phyloP scores from a whole-genome alignment of 2,329 filamentous ascomycete genomes.

The Sporothrix inflata region DNA sequence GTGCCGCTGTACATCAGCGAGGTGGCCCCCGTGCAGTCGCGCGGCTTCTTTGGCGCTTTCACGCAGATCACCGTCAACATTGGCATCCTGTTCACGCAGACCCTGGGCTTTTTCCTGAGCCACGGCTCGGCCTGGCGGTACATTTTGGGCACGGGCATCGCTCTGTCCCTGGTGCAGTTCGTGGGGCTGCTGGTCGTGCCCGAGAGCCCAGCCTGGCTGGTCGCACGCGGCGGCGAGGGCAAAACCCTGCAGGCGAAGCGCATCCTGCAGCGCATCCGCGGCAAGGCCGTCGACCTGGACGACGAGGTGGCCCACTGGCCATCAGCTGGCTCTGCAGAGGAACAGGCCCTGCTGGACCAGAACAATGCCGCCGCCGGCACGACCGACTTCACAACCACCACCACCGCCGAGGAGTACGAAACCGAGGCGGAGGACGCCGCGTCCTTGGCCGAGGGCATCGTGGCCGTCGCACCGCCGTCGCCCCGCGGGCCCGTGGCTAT shows the following conservation, averaged over 20 bases:
- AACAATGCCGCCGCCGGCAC: neutral
- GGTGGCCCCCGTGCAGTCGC: conserved; percentile 73
- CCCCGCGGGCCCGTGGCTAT: conserved; percentile 21
- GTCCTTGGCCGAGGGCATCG: conserved; percentile 18
- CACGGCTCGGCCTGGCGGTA: conserved; percentile 78
- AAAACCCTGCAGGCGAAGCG: conserved; percentile 61
- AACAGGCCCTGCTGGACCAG: conserved; percentile 67
- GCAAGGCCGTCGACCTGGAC: conserved; percentile 67
- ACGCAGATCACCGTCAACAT: conserved; percentile 94
- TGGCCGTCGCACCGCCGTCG: conserved; percentile 34
- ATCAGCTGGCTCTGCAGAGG: conserved; percentile 56
- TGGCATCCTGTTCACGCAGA: conserved; percentile 82
- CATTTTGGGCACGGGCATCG: conserved; percentile 74
- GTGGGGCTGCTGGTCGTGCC: conserved; percentile 74
- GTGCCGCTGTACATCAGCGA: conserved; percentile 95
- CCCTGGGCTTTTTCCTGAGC: conserved; percentile 85
- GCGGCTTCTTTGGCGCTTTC: conserved; percentile 79
- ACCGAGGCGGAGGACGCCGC: neutral
- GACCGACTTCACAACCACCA: neutral
- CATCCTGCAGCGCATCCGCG: conserved; percentile 76
- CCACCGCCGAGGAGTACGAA: neutral
- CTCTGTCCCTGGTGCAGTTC: conserved; percentile 68
- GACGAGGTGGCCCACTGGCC: conserved; percentile 71
- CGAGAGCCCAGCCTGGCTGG: conserved; percentile 88
- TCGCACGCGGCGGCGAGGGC: conserved; percentile 61